A percentile compares a stretch with the other conserved stretches of the same genome.
Conservation (phyloP, 177 flowering plant species). For the Vitis hybrid region DNA sequence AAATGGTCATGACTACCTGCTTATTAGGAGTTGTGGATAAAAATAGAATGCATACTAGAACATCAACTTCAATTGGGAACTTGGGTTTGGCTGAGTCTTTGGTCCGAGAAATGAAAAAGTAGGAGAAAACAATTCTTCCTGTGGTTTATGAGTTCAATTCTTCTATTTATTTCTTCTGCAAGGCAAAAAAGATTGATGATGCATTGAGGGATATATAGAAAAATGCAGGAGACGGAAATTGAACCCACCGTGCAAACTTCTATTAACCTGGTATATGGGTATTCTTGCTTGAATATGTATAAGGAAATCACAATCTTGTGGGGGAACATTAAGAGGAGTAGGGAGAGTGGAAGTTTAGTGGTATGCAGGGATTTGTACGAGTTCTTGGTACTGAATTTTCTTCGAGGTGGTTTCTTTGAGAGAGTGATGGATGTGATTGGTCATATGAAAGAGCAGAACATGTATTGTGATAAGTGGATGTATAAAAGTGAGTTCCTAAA, state of each 20-base stretch:
- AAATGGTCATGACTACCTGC: constrained; percentile 29
- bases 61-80: constrained; percentile 10
- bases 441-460: constrained; percentile 44
- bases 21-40: constrained; percentile 15
- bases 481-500: constrained; percentile 65
- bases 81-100: constrained; percentile 41
- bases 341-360: constrained; percentile 28
- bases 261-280: constrained; percentile 46
- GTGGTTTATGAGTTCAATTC: constrained; percentile 57
- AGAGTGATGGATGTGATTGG: constrained; percentile 77
- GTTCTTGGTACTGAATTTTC: constrained; percentile 57
- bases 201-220: constrained; percentile 55
- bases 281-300: constrained; percentile 61
- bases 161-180: constrained; percentile 76
- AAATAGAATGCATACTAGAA: neutral
- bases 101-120: constrained; percentile 34
- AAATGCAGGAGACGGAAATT: constrained; percentile 51
- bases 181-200: constrained; percentile 85
- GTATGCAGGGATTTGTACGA: constrained; percentile 61
- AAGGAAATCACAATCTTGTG: constrained; percentile 75
- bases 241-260: constrained; percentile 67
- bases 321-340: constrained; percentile 85
- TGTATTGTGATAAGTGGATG: constrained; percentile 68
- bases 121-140: constrained; percentile 19
- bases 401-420: constrained; percentile 83